Evolutionary conservation across 2,329 filamentous ascomycete genomes (phyloP).

Genomic region (Diatrype stigma): DNA sequence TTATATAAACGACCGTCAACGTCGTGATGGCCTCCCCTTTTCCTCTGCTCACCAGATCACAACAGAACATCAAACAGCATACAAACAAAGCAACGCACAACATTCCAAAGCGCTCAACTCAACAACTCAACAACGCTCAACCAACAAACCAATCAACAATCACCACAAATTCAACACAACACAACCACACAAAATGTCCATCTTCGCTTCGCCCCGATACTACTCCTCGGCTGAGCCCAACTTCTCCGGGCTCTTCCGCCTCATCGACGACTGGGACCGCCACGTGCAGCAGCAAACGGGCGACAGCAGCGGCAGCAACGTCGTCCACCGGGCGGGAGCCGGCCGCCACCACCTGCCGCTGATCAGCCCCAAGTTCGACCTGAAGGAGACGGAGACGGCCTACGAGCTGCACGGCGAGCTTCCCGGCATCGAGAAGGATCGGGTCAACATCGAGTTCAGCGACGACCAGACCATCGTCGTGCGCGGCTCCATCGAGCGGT

Average conservation of each 20-base stretch:
- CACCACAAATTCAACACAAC: constrained; percentile 8
- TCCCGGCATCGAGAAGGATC: constrained; percentile 68
- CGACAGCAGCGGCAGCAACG: constrained; percentile 7
- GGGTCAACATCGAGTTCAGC: constrained; percentile 74
- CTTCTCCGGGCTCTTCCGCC: constrained; percentile 59
- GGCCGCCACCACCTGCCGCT: constrained; percentile 40
- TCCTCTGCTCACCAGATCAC: constrained; percentile 24
- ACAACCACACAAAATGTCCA: constrained; percentile 46
- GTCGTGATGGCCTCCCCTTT: constrained; percentile 4
- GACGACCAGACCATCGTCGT: constrained; percentile 70
- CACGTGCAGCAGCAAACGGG: constrained; percentile 37
- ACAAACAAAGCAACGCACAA: constrained; percentile 7
- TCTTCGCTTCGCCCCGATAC: constrained; percentile 50
- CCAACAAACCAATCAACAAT: constrained; percentile 21
- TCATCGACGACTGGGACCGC: constrained; percentile 60
- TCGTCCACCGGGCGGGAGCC: constrained; percentile 4
- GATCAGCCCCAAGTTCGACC: constrained; percentile 75
- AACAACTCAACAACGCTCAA: constrained; percentile 13
- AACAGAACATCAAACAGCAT: constrained; percentile 14
- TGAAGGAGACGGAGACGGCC: constrained; percentile 62
- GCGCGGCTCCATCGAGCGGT: constrained; percentile 64
- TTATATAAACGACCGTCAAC: constrained; percentile 27
- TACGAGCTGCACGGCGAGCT: constrained; percentile 82
- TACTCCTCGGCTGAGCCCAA: constrained; percentile 43
- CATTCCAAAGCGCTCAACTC: constrained; percentile 19